A percentile compares a stretch with the other conserved stretches of the same genome.
These are phyloP conservation scores for Oenanthe javanica DNA, from an alignment of 140 eudicot species.

Conservation along the genomic window DNA sequence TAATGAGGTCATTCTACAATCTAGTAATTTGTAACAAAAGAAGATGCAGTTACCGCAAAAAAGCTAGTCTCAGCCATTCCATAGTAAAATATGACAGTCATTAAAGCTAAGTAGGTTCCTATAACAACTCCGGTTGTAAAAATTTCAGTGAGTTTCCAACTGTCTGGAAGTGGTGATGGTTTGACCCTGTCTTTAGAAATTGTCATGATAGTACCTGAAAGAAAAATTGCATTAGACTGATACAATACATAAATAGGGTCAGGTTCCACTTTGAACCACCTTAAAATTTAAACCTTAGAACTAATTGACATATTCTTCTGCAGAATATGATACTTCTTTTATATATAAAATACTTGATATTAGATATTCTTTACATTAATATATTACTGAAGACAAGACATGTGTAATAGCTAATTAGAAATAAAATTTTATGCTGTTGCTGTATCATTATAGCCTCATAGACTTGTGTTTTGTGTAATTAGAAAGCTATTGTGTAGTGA, in stretches of 20 bases:
- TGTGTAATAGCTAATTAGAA: background rate
- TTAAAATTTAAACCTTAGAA: too few relatives aligned
- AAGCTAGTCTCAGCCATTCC: conserved; percentile 66
- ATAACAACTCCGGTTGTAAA: conserved; percentile 78
- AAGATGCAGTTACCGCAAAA: conserved; percentile 40
- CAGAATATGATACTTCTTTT: too few relatives aligned
- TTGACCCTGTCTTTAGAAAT: conserved; percentile 87
- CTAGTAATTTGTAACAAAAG: background rate
- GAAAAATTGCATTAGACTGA: background rate
- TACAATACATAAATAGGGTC: background rate
- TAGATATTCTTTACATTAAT: too few relatives aligned
- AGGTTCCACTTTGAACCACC: too few relatives aligned
- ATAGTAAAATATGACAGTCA: conserved; percentile 77
- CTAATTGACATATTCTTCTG: too few relatives aligned
- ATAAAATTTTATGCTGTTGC: background rate
- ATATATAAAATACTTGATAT: too few relatives aligned
- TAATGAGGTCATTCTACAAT: background rate
- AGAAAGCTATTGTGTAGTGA: background rate
- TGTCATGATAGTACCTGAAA: conserved; percentile 83
- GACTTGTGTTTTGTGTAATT: too few relatives aligned
- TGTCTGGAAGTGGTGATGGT: conserved; percentile 82
- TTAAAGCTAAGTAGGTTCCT: conserved; percentile 66
- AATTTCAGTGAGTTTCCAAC: conserved; percentile 88
- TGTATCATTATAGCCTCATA: background rate
- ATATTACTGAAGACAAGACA: background rate